Base-by-base conservation (phyloP, 108 stramenopile species). In the Fragilaria radians region DNA sequence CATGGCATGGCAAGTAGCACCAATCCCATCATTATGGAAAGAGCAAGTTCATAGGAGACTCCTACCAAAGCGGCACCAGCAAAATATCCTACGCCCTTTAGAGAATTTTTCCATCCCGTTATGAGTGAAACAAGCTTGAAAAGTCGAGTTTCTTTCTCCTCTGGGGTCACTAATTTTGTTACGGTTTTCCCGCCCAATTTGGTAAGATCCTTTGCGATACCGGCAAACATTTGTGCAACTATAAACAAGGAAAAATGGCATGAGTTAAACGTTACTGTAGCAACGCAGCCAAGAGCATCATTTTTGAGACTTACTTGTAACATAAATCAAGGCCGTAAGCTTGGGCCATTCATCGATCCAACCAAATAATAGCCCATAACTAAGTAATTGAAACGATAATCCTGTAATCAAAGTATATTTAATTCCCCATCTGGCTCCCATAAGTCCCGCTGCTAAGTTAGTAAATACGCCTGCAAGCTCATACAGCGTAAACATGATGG, bases 181-280 rank as follows among this genome's bases (percentile, higher is more conserved):
- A 95, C 94, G 0, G 89, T 92, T 74, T 96, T 96, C 5, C 96
- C 94, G 14, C 93, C 93, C 31, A 96, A 73, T 61, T 96, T 96
- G 14, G 92, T 94, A 29, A 96, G 68, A 73, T 96, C 96, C 65
- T 96, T 96, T 18, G 93, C 89, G 28, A 96, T 77, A 7, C 96
- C 96, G 4, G 92, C 93, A 68, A 95, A 83, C 86, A 94, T 88
- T 67, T 95, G 94, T 28, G 91, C 88, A 26, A 95, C 71, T 1
- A 14, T 42, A 14, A 7, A 42, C 36, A 42, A 42, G 14, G 11
- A 14, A 14, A 42, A 11, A 14, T 14, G 7, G 11, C 11, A 42
- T 42, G 36, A 42, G 36, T 11, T 14, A 14, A 42, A 7, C 36
- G 14, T 11, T 42, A 42, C 36, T 11, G 36, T 14, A 7, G 7